phyloP scores from a whole-genome alignment of 177 flowering plant genomes.

The Vitis hybrid region DNA sequence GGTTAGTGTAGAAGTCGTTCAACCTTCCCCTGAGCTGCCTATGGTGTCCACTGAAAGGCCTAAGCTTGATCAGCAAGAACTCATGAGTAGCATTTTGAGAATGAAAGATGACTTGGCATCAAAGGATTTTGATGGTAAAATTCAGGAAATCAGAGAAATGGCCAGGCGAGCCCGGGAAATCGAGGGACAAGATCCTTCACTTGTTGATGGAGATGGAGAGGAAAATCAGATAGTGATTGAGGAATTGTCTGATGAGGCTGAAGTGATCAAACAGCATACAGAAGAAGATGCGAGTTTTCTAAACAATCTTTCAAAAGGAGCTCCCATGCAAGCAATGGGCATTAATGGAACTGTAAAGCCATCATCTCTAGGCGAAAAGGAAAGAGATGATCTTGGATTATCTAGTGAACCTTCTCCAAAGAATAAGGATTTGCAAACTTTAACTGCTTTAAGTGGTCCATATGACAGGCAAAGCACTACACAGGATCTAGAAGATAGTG shows the following conservation, averaged over 20 bases:
- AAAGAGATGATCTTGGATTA: constrained; percentile 11
- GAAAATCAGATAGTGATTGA: constrained; percentile 19
- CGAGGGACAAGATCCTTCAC: constrained; percentile 33
- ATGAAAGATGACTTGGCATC: constrained; percentile 24
- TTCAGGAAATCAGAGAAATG: constrained; percentile 64
- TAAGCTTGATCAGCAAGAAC: constrained; percentile 58
- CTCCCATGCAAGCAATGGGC: constrained; percentile 10
- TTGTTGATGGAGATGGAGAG: constrained; percentile 18
- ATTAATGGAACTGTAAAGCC: constrained; percentile 14
- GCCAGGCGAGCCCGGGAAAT: constrained; percentile 58
- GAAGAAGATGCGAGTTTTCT: constrained; percentile 9
- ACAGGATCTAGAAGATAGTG: constrained; percentile 11
- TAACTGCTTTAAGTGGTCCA: constrained; percentile 9
- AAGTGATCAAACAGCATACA: constrained; percentile 10
- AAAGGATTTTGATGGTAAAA: constrained; percentile 31
- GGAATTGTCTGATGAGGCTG: constrained; percentile 11
- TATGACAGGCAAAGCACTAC: constrained; percentile 3
- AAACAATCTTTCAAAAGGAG: constrained; percentile 10
- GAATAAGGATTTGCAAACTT: constrained; percentile 12
- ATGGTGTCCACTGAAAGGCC: constrained; percentile 46
- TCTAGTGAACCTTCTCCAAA: constrained; percentile 6
- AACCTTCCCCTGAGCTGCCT: constrained; percentile 22
- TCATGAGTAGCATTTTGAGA: constrained; percentile 46
- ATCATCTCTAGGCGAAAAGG: constrained; percentile 9
- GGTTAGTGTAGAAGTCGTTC: constrained; percentile 60